phyloP scores from a whole-genome alignment of 169 alveolate genomes.

The Plasmodium inui region DNA sequence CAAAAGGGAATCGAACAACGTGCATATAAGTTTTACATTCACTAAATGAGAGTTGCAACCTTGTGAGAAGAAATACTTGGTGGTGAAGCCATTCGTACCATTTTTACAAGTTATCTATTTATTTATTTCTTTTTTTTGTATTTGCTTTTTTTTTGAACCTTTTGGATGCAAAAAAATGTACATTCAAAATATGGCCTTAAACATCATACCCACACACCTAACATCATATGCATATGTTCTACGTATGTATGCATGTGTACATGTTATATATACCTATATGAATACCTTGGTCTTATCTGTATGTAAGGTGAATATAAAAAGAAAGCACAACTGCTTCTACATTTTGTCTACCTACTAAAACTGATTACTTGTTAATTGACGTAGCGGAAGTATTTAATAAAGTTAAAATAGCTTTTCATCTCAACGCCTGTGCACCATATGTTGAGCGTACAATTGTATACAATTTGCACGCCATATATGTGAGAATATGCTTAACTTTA shows the following conservation, averaged over 20 bases:
- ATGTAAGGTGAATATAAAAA: background rate
- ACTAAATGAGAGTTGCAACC: background rate
- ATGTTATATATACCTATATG: background rate
- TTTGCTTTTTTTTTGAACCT: background rate
- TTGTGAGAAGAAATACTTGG: background rate
- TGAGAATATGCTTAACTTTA: background rate
- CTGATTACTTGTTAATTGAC: background rate
- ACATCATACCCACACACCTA: background rate
- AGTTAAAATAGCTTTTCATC: background rate
- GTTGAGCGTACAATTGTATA: background rate
- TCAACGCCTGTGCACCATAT: background rate
- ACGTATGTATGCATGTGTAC: background rate
- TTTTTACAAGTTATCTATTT: background rate
- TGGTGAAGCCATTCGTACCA: background rate
- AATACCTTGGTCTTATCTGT: background rate
- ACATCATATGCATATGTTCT: background rate
- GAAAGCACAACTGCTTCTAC: background rate
- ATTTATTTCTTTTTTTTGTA: background rate
- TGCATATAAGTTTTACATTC: background rate
- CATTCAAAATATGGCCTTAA: background rate
- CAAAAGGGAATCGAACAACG: background rate
- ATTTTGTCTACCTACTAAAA: constrained; percentile 8
- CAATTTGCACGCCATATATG: background rate
- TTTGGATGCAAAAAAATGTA: background rate
- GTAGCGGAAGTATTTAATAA: background rate